A percentile compares a stretch with the other conserved stretches of the same genome.
Evolutionary conservation across 805 yeast species (phyloP).

Genomic region (Wickerhamiella galacta): DNA sequence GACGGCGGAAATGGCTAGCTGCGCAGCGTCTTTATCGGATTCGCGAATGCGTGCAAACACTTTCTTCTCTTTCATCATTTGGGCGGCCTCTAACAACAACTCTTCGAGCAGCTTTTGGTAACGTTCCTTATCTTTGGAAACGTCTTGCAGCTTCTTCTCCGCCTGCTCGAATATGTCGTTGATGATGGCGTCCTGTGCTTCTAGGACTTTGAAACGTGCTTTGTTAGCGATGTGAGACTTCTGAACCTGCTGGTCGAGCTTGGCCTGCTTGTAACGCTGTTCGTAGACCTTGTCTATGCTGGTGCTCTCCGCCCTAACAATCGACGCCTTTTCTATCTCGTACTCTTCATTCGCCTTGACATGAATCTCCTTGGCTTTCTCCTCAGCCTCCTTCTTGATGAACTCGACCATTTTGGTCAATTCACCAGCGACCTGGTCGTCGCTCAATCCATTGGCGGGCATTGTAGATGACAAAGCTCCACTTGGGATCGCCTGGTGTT

Average conservation of each 20-base stretch:
- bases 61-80: slow-evolving; percentile 53
- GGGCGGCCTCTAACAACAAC: slow-evolving; percentile 53
- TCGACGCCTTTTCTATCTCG: slow-evolving; percentile 90
- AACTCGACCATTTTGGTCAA: slow-evolving; percentile 95
- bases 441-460: slow-evolving; percentile 14
- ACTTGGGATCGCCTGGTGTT: too few relatives aligned
- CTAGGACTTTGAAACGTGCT: slow-evolving; percentile 77
- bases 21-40: slow-evolving; percentile 41
- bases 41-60: slow-evolving; percentile 54
- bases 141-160: slow-evolving; percentile 37
- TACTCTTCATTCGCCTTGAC: slow-evolving; percentile 97
- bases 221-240: slow-evolving; percentile 92
- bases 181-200: slow-evolving; percentile 70
- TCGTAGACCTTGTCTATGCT: slow-evolving; percentile 70
- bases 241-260: slow-evolving; percentile 85
- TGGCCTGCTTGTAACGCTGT: slow-evolving; percentile 74
- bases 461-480: too few relatives aligned
- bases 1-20: slow-evolving; percentile 46
- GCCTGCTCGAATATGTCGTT: slow-evolving; percentile 60
- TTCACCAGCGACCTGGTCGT: slow-evolving; percentile 76
- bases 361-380: slow-evolving; percentile 89
- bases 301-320: slow-evolving; percentile 83
- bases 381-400: slow-evolving; percentile 98
- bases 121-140: slow-evolving; percentile 36
- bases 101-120: slow-evolving; percentile 60